Percentiles rank a stretch among this genome's conserved stretches.
Conservation (phyloP, 2,329 filamentous ascomycete species). For the Calonectria montana region DNA sequence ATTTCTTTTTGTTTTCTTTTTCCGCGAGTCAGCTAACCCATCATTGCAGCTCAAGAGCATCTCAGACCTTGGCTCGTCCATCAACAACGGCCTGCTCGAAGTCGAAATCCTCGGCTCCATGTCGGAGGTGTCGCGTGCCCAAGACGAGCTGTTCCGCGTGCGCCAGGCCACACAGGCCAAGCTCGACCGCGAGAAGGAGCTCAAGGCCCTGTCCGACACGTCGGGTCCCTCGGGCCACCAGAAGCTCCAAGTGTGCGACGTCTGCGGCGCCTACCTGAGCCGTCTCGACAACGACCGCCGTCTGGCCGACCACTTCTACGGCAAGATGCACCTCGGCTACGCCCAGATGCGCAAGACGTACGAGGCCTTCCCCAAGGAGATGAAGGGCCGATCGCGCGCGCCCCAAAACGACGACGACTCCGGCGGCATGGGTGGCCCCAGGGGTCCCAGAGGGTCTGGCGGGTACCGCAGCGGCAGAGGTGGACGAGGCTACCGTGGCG, state of each 20-base stretch:
- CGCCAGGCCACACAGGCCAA: conserved; percentile 84
- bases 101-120: conserved; percentile 86
- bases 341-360: conserved; percentile 97
- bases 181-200: conserved; percentile 84
- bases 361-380: conserved; percentile 86
- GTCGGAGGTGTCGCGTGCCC: conserved; percentile 81
- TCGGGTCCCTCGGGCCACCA: conserved; percentile 94
- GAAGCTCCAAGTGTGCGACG: conserved; percentile 98
- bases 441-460: conserved; percentile 57
- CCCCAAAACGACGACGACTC: conserved; percentile 63
- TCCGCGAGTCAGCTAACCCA: conserved; percentile 22
- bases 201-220: conserved; percentile 92
- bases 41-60: conserved; percentile 77
- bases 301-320: conserved; percentile 97
- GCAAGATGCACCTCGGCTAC: conserved; percentile 99
- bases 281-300: conserved; percentile 94
- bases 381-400: conserved; percentile 77
- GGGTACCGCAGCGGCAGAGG: conserved; percentile 59
- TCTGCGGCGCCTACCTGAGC: conserved; percentile 94
- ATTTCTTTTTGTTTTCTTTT: not conserved
- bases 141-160: conserved; percentile 90
- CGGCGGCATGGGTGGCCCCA: conserved; percentile 65
- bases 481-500: conserved; percentile 61
- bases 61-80: conserved; percentile 79
- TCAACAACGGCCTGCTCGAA: conserved; percentile 86